Evolutionary conservation across 352 stramenopile species (phyloP).

Genomic region (Phytopythium delawarense): DNA sequence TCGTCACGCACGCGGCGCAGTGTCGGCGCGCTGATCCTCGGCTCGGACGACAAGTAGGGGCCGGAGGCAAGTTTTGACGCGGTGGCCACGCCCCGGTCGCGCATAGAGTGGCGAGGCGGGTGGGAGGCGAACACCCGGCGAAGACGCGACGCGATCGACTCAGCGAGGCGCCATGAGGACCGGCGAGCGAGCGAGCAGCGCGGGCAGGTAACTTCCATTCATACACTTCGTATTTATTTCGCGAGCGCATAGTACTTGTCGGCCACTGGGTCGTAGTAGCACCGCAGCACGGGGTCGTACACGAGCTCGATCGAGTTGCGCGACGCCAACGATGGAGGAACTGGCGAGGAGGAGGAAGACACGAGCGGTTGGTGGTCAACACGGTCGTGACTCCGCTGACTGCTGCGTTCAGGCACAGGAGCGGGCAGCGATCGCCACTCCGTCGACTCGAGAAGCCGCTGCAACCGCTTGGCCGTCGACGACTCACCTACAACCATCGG

Average conservation of each 20-base stretch:
- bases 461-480: constrained; percentile 42
- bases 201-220: constrained; percentile 1
- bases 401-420: background rate
- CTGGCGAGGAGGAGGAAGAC: background rate
- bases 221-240: constrained; percentile 33
- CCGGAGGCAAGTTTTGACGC: background rate
- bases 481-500: constrained; percentile 4
- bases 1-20: constrained; percentile 36
- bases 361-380: background rate
- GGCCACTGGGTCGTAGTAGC: constrained; percentile 75
- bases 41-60: constrained; percentile 30
- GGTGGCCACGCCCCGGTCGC: background rate
- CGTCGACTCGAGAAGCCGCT: constrained; percentile 60
- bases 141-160: background rate
- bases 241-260: constrained; percentile 87
- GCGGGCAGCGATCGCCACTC: constrained; percentile 33
- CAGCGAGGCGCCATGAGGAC: too few species aligned
- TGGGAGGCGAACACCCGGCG: background rate
- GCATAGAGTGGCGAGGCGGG: background rate
- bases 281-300: constrained; percentile 80
- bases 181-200: background rate
- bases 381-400: background rate
- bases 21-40: constrained; percentile 40
- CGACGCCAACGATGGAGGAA: constrained; percentile 12
- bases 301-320: constrained; percentile 63